Evolutionary conservation across 2,329 filamentous ascomycete species (phyloP), one percentile per base, ranked within the genome.

Genomic region (Colletotrichum camelliae): DNA sequence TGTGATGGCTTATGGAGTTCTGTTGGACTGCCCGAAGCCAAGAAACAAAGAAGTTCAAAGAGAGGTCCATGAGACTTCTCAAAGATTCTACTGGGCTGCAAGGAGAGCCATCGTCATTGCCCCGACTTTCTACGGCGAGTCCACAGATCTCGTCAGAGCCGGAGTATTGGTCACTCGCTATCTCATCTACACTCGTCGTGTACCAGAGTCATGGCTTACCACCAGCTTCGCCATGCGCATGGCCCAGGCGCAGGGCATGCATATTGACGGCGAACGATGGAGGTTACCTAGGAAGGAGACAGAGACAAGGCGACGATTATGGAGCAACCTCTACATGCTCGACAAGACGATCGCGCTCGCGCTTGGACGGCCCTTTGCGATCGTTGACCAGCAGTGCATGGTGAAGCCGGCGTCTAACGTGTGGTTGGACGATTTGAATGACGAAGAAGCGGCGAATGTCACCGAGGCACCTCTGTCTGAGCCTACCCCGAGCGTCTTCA

Each of bases 161-260:
- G 85, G 85, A 4, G 81, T 85, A 15, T 76, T 87, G 43, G 82
- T 86, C 8, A 86, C 84, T 8, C 81, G 84, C 0, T 86, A 86
- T 76, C 80, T 86, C 18, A 82, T 86, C 27, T 85, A 85, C 65
- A 77, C 83, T n/a, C 79, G 83, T 33, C 81, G 85, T 58, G 81
- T 83, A 2, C 81, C 85, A 0, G 85, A 86, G 74, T 82, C 81
- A 7, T 87, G 85, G 85, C 80, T 87, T 2, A 87, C 85, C 2
- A 82, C 82, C 5, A 84, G 84, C 75, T 86, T 87, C 58, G 85
- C 85, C 1, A 84, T 86, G 78, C 83, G 85, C 16, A 85, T 86
- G 83, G 85, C 85, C 7, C 84, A 86, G 72, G 85, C 84, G 0
- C 85, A 87, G 67, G 85, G 85, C 1, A 86, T 86, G 80, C 85